These are phyloP conservation scores for Corymbia maculata DNA, from an alignment of 345 rosid genomes.

Conservation along the genomic window DNA sequence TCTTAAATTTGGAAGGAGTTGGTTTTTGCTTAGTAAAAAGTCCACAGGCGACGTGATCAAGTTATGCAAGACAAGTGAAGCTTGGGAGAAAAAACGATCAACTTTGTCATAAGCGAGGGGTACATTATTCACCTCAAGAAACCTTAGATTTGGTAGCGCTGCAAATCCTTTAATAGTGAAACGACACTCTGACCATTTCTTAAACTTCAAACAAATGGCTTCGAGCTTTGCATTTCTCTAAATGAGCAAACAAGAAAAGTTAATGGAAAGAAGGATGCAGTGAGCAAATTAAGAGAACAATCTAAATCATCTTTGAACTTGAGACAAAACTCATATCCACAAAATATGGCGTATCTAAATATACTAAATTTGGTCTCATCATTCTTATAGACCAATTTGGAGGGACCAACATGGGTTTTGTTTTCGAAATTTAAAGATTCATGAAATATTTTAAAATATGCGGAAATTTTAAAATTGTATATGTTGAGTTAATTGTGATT, in stretches of 20 bases:
- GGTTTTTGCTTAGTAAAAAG: background rate
- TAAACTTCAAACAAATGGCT: rapidly evolving
- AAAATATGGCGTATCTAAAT: no score
- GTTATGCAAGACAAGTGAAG: rapidly evolving
- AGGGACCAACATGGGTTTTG: background rate
- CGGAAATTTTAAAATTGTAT: background rate
- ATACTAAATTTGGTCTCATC: background rate
- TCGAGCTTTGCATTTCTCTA: background rate
- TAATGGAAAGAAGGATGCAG: background rate
- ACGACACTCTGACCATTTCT: background rate
- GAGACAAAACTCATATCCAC: background rate
- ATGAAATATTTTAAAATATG: background rate
- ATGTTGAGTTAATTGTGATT: background rate
- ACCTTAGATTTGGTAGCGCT: background rate
- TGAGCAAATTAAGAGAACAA: background rate
- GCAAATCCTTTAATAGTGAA: background rate
- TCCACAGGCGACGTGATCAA: background rate
- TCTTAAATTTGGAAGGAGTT: background rate
- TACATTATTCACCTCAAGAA: rapidly evolving
- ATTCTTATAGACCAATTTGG: background rate
- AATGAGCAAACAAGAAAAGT: background rate
- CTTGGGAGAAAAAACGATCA: background rate
- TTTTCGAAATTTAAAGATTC: no score
- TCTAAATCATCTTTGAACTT: background rate
- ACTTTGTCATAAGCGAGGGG: rapidly evolving